A percentile compares a stretch with the other conserved stretches of the same genome.
These are phyloP conservation scores for Calonectria multiphialidica DNA, from an alignment of 2,329 filamentous ascomycete species.

Conservation along the genomic window DNA sequence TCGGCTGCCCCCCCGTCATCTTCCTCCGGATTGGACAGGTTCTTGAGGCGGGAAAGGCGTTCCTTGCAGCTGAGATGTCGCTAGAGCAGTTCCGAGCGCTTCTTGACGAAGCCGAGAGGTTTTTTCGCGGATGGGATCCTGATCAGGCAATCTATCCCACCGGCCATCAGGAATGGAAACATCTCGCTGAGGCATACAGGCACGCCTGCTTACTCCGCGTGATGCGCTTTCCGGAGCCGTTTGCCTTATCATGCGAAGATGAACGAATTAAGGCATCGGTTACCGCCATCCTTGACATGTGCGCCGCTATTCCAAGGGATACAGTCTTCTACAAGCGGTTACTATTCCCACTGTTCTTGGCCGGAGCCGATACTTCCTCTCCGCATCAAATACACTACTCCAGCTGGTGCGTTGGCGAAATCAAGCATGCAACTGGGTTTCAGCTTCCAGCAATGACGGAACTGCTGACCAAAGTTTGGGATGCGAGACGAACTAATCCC, in stretches of 20 bases:
- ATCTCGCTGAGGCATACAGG: constrained; percentile 44
- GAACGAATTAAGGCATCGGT: constrained; percentile 38
- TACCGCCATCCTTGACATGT: constrained; percentile 38
- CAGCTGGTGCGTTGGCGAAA: constrained; percentile 37
- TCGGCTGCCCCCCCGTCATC: constrained; percentile 43
- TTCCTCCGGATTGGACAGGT: constrained; percentile 42
- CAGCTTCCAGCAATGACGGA: constrained; percentile 42
- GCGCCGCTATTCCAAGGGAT: constrained; percentile 35
- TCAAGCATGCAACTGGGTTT: constrained; percentile 41
- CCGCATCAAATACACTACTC: constrained; percentile 43
- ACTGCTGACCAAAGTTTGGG: constrained; percentile 41
- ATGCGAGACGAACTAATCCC: constrained; percentile 31
- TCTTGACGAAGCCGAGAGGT: constrained; percentile 36
- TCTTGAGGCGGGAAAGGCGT: constrained; percentile 36
- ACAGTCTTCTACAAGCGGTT: constrained; percentile 43
- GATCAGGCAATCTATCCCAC: constrained; percentile 42
- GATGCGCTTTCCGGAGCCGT: constrained; percentile 42
- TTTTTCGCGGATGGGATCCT: constrained; percentile 41
- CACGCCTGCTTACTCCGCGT: constrained; percentile 46
- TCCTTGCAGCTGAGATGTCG: constrained; percentile 10
- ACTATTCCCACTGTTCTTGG: constrained; percentile 44
- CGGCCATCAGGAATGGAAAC: constrained; percentile 41
- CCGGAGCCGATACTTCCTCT: constrained; percentile 39
- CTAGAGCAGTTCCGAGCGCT: constrained; percentile 25
- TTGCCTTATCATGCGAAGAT: constrained; percentile 39